Percentiles rank a stretch among this genome's conserved stretches.
These are phyloP conservation scores for Xylariomycetidae sp. DNA, from an alignment of 2,329 filamentous ascomycete species.

Conservation along the genomic window DNA sequence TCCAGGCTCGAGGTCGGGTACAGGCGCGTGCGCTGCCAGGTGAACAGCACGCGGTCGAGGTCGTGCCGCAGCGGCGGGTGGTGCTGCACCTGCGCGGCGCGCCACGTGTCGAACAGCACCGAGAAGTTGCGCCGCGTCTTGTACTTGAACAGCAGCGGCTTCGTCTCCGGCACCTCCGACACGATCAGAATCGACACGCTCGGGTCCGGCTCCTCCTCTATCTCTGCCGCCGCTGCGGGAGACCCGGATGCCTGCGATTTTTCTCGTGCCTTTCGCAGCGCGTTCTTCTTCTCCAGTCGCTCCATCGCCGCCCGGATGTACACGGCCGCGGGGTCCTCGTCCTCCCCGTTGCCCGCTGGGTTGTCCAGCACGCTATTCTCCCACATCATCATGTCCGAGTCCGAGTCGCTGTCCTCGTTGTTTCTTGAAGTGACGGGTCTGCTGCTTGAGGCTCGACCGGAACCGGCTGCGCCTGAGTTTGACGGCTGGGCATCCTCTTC, in stretches of 20 bases:
- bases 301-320: background rate
- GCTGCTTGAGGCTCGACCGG: too few species aligned
- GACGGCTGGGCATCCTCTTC: constrained; percentile 7
- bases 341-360: constrained; percentile 4
- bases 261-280: too few species aligned
- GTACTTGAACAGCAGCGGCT: constrained; percentile 56
- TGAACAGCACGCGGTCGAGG: constrained; percentile 58
- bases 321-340: background rate
- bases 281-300: constrained; percentile 1
- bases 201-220: constrained; percentile 20
- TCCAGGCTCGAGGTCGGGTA: constrained; percentile 71
- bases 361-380: too few species aligned
- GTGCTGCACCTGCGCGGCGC: constrained; percentile 49
- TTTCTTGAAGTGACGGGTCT: too few species aligned
- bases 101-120: constrained; percentile 65
- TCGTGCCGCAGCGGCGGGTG: constrained; percentile 23
- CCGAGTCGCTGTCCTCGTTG: too few species aligned
- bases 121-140: constrained; percentile 62
- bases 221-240: constrained; percentile 1
- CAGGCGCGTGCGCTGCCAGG: constrained; percentile 67
- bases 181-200: constrained; percentile 61
- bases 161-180: constrained; percentile 57
- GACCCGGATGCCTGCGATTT: too few species aligned
- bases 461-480: too few species aligned
- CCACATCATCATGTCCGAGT: too few species aligned